Conservation (phyloP, 2,329 filamentous ascomycete species). For the Aureobasidium sp. region DNA sequence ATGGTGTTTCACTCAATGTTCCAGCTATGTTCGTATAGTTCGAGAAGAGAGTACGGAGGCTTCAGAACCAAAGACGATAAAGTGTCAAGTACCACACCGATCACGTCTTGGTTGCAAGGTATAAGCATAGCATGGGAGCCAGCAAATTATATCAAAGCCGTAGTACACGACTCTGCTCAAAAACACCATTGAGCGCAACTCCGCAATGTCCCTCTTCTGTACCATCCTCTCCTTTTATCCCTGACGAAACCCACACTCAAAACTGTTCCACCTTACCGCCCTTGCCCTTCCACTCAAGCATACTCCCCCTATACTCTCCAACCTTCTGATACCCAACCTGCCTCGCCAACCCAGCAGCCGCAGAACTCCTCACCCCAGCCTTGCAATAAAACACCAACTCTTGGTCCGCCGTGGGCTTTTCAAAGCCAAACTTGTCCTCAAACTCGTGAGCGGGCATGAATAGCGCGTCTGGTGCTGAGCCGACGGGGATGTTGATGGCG, state of each 20-base stretch:
- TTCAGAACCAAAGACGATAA: no score
- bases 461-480: constrained; percentile 68
- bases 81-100: no score
- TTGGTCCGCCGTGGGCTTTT: constrained; percentile 52
- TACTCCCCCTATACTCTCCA: constrained; percentile 68
- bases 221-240: background rate
- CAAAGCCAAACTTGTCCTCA: constrained; percentile 71
- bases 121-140: no score
- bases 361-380: constrained; percentile 73
- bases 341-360: constrained; percentile 69
- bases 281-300: constrained; percentile 73
- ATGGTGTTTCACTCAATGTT: background rate
- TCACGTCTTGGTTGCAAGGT: no score
- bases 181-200: no score
- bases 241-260: background rate
- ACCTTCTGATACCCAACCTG: constrained; percentile 68
- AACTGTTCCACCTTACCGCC: constrained; percentile 48
- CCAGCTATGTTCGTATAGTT: background rate
- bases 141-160: no score
- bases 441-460: constrained; percentile 74
- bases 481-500: constrained; percentile 76
- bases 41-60: no score
- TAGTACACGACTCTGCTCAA: no score
- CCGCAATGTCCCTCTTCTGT: no score
- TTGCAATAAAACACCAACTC: constrained; percentile 85